Conservation (phyloP, 2,329 filamentous ascomycete genomes). For the Teratosphaeria pseudoeucalypti region DNA sequence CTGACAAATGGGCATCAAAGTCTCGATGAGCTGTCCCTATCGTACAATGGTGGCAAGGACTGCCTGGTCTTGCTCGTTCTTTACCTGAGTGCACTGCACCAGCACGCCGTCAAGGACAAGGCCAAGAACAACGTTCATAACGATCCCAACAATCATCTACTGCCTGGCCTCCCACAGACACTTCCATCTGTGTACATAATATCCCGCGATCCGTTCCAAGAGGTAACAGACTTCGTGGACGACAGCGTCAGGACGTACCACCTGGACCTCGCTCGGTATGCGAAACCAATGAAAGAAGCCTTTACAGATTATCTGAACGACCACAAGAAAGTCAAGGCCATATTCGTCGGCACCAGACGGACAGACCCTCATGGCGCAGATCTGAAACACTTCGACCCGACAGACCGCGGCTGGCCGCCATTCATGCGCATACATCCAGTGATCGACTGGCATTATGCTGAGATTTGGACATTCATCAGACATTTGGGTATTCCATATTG, state of each 20-base stretch:
- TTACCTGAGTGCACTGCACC: slow-evolving; percentile 57
- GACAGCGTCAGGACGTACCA: slow-evolving; percentile 58
- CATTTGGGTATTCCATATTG: slow-evolving; percentile 77
- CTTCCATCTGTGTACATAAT: slow-evolving; percentile 86
- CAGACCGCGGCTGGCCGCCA: slow-evolving; percentile 78
- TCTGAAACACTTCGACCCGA: slow-evolving; percentile 73
- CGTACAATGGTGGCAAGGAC: slow-evolving; percentile 97
- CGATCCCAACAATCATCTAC: not conserved
- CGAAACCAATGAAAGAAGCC: slow-evolving; percentile 67
- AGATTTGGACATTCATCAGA: slow-evolving; percentile 85
- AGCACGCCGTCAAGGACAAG: slow-evolving; percentile 11
- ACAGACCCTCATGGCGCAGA: slow-evolving; percentile 83
- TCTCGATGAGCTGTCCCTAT: slow-evolving; percentile 69
- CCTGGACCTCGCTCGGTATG: slow-evolving; percentile 64
- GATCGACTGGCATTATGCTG: slow-evolving; percentile 93
- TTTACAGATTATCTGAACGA: slow-evolving; percentile 67
- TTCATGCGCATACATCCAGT: slow-evolving; percentile 94
- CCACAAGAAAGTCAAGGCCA: slow-evolving; percentile 55
- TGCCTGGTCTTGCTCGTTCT: slow-evolving; percentile 85
- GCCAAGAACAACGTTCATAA: slow-evolving; percentile 11
- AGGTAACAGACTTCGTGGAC: slow-evolving; percentile 77
- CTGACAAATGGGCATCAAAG: slow-evolving; percentile 33
- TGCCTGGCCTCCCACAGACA: slow-evolving; percentile 31
- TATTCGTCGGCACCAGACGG: slow-evolving; percentile 78
- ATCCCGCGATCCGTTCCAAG: slow-evolving; percentile 68